A percentile compares a stretch with the other conserved stretches of the same genome.
Evolutionary conservation across 2,329 filamentous ascomycete species (phyloP).

Genomic region (Elsinoe arachidis): DNA sequence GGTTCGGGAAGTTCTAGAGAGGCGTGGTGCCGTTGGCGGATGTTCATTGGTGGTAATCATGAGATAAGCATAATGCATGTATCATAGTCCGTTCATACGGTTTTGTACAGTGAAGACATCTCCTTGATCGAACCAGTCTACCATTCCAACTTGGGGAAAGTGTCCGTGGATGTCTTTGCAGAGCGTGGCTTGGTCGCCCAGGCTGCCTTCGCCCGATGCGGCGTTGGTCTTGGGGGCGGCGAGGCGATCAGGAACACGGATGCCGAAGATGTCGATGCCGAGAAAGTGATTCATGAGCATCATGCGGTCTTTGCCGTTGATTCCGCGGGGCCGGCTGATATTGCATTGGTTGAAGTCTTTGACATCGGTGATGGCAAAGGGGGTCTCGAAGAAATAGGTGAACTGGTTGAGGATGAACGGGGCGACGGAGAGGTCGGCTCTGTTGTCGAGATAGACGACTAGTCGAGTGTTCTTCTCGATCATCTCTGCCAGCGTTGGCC

Average conservation of each 20-base stretch:
- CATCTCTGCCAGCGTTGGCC: slow-evolving; percentile 36
- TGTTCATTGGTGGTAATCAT: no score
- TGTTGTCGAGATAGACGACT: slow-evolving; percentile 38
- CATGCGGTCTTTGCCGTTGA: slow-evolving; percentile 34
- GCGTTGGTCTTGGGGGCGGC: slow-evolving; percentile 36
- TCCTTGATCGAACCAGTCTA: slow-evolving; percentile 40
- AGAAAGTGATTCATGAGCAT: slow-evolving; percentile 43
- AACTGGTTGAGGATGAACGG: slow-evolving; percentile 30
- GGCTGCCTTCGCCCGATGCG: slow-evolving; percentile 36
- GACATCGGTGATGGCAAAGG: slow-evolving; percentile 33
- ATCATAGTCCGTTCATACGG: slow-evolving; percentile 29
- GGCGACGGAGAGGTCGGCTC: slow-evolving; percentile 29
- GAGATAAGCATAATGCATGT: neutral
- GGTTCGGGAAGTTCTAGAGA: no score
- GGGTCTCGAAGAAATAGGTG: slow-evolving; percentile 40
- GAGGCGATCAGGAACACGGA: slow-evolving; percentile 35
- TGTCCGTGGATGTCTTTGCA: slow-evolving; percentile 33
- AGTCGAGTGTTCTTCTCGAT: slow-evolving; percentile 35
- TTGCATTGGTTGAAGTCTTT: slow-evolving; percentile 33
- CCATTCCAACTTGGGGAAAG: slow-evolving; percentile 35
- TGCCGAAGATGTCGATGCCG: slow-evolving; percentile 34
- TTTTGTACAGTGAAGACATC: slow-evolving; percentile 35
- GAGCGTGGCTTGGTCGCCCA: slow-evolving; percentile 33
- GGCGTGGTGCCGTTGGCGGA: no score
- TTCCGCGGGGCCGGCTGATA: slow-evolving; percentile 36